Percentiles rank a stretch among this genome's conserved stretches.
Evolutionary conservation across 345 rosid genomes (phyloP).

Genomic region (Erucastrum elatum): DNA sequence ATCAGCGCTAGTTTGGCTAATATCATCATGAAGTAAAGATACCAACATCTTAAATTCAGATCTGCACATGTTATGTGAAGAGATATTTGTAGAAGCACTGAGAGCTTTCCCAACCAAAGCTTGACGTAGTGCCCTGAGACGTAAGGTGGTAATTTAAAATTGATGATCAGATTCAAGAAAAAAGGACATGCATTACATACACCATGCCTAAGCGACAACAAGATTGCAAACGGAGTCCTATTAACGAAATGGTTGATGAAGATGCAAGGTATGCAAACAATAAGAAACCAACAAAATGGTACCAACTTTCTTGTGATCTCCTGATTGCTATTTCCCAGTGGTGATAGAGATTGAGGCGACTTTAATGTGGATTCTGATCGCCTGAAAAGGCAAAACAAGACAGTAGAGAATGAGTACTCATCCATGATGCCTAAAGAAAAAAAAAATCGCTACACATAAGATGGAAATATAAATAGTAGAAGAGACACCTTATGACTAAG

Average conservation of each 20-base stretch:
- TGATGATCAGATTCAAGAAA: slow-evolving; percentile 15
- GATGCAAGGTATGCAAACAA: slow-evolving; percentile 3
- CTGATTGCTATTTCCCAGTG: slow-evolving; percentile 43
- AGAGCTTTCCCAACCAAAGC: slow-evolving; percentile 43
- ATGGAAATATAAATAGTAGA: slow-evolving; percentile 20
- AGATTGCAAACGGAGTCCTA: slow-evolving; percentile 10
- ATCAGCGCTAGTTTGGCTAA: slow-evolving; percentile 8
- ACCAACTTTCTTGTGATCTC: slow-evolving; percentile 52
- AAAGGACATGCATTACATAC: not conserved
- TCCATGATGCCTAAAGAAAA: slow-evolving; percentile 20
- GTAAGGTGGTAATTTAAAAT: slow-evolving; percentile 7
- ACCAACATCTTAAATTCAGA: slow-evolving; percentile 50
- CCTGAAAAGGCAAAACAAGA: slow-evolving; percentile 40
- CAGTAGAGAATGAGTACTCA: slow-evolving; percentile 16
- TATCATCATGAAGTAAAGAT: slow-evolving; percentile 32
- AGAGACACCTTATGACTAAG: slow-evolving; percentile 15
- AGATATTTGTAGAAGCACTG: slow-evolving; percentile 39
- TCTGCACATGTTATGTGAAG: slow-evolving; percentile 46
- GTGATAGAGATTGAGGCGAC: slow-evolving; percentile 29
- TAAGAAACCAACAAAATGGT: slow-evolving; percentile 31
- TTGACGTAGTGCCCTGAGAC: slow-evolving; percentile 51
- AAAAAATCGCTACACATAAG: not conserved
- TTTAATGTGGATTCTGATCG: slow-evolving; percentile 36
- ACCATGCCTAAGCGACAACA: slow-evolving; percentile 15
- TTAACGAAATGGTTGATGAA: slow-evolving; percentile 20